These are phyloP conservation scores for Dactylellina leptospora DNA, from an alignment of 2,329 filamentous ascomycete genomes.

Conservation along the genomic window DNA sequence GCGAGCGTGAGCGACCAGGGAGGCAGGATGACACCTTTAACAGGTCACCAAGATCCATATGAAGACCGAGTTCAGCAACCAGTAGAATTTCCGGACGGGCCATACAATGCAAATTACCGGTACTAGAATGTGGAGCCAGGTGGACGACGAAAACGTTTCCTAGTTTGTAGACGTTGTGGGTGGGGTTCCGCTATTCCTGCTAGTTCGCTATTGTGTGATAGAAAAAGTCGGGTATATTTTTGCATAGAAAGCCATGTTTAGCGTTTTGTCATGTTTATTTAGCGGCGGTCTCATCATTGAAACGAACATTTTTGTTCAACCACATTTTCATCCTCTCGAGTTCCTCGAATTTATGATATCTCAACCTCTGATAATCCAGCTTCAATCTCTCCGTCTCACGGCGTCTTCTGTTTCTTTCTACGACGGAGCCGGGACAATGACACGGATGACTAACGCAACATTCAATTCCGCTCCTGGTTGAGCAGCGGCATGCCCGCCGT, in stretches of 20 bases:
- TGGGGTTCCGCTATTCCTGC: not conserved
- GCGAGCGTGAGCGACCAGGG: slow-evolving; percentile 36
- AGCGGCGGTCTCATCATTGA: not conserved
- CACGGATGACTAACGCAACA: no score
- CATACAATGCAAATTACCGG: slow-evolving; percentile 41
- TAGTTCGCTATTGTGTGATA: not conserved
- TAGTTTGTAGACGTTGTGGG: not conserved
- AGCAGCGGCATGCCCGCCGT: no score
- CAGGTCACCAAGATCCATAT: slow-evolving; percentile 47
- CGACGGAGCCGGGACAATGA: no score
- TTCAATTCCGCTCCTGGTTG: no score
- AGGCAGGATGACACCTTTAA: slow-evolving; percentile 41
- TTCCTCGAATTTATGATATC: not conserved
- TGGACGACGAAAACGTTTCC: not conserved
- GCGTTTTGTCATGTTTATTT: slow-evolving; percentile 31
- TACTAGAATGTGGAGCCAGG: slow-evolving; percentile 17
- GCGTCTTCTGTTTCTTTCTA: no score
- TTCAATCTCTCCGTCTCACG: not conserved
- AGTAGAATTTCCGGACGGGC: slow-evolving; percentile 43
- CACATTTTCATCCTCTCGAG: not conserved
- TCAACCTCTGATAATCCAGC: not conserved
- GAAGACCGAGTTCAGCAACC: slow-evolving; percentile 43
- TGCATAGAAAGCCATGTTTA: slow-evolving; percentile 7
- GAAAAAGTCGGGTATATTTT: not conserved
- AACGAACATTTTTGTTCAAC: not conserved